Percentiles rank a stretch among this genome's conserved stretches.
These are phyloP conservation scores for Vitis labrusca DNA, from an alignment of 164 flowering plant species.

Conservation along the genomic window DNA sequence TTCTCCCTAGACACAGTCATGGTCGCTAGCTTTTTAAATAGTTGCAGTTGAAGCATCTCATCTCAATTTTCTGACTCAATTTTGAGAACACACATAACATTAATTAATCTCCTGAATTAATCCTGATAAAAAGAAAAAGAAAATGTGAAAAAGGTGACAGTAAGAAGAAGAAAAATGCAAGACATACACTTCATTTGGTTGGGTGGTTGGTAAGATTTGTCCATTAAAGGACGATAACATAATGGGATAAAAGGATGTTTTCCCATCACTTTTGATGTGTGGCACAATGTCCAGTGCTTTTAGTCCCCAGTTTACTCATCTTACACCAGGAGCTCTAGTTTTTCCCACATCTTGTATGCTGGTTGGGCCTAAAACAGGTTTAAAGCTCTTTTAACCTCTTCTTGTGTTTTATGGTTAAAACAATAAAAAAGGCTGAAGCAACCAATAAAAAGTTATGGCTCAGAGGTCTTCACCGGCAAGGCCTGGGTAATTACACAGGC, in stretches of 20 bases:
- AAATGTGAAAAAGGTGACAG: too few species aligned
- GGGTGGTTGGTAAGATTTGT: slow-evolving; percentile 6
- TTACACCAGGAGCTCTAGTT: slow-evolving; percentile 7
- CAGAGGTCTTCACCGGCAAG: slow-evolving; percentile 7
- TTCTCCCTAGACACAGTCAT: too few species aligned
- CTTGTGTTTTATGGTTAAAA: slow-evolving; percentile 10
- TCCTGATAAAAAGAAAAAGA: too few species aligned
- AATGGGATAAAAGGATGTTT: slow-evolving; percentile 14
- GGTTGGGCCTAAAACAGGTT: slow-evolving; percentile 14
- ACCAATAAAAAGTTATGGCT: not conserved
- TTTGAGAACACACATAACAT: not conserved
- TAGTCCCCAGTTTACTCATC: not conserved
- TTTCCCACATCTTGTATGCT: slow-evolving; percentile 7
- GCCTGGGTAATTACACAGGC: slow-evolving; percentile 17
- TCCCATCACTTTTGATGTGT: slow-evolving; percentile 16
- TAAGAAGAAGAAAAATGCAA: too few species aligned
- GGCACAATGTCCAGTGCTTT: slow-evolving; percentile 9
- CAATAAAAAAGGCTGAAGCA: not conserved
- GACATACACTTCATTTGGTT: not conserved
- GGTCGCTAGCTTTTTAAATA: too few species aligned
- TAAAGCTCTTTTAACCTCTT: not conserved
- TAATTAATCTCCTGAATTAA: too few species aligned
- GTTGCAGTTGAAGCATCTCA: not conserved
- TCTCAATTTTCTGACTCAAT: not conserved
- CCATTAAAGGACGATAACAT: slow-evolving; percentile 1